Evolutionary conservation across 2,329 filamentous ascomycete genomes (phyloP), one percentile per base, ranked within the genome.

Genomic region (Penicillium sp.): DNA sequence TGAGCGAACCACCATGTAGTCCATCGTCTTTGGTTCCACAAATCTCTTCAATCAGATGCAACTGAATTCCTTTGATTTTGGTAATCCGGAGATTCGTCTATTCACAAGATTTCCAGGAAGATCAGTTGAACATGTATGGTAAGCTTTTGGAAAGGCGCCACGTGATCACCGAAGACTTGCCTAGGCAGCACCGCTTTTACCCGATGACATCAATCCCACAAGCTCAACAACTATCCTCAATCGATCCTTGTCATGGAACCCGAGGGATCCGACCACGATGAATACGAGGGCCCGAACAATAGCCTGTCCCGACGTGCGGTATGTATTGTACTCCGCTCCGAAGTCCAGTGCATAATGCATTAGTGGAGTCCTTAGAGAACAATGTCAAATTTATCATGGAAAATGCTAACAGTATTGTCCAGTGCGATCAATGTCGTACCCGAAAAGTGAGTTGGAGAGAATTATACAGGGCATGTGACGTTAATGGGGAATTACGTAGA

Each of bases 381-480:
- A 13, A 22, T 41, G 16, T 22, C 11, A 22, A 22, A 22, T 9
- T 19, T 6, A 22, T 22, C 10, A 48, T 39, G 24, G 24, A 49
- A 55, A 39, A 48, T 5, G 16, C 49, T 45, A 21, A 37, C 6
- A 46, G 33, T 13, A 26, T 49, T 7, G 43, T 21, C 35, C 60
- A 73, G 71, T 73, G 71, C 55, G 71, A 73, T 52, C 71, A 73
- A 62, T 73, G 71, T 31, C 70, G 71, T 13, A 48, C 64, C 22
- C 60, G 71, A 62, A 73, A 73, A 63, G 71, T 73, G 64, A 51
- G 44, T n/a, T 14, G 41, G 22, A 35, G 3, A 11, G n/a, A 13
- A 35, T 11, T 41, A 1, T 13, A 19, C 11, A 26, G 3, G 3
- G 21, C 41, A 13, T 19, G 16, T 29, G 27, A 26, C 19, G n/a